Conservation (phyloP, 208 protist genomes). For the Leishmania major region DNA sequence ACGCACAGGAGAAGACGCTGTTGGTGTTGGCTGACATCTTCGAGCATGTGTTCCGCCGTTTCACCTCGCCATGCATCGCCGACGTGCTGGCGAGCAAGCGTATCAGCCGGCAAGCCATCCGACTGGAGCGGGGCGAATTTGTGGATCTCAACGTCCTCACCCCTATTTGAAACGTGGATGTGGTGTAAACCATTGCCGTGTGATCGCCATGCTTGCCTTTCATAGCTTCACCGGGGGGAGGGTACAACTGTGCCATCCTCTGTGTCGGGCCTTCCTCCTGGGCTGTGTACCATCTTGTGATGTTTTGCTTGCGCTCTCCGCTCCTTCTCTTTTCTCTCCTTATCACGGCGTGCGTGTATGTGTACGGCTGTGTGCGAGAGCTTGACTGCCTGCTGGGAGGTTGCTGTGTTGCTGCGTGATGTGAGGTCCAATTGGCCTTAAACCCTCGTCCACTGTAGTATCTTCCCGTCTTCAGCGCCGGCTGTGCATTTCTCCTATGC, state of each 20-base stretch:
- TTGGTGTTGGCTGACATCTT: conserved; percentile 44
- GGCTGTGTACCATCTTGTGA: neutral
- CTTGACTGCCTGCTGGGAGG: neutral
- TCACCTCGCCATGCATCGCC: conserved; percentile 17
- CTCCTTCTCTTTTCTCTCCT: neutral
- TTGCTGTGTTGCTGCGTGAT: neutral
- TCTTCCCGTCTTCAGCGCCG: neutral
- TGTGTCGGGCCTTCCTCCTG: neutral
- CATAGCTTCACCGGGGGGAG: neutral
- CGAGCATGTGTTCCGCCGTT: conserved; percentile 36
- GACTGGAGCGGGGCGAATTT: conserved; percentile 17
- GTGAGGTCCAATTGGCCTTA: neutral
- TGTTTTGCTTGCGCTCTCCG: neutral
- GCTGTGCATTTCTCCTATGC: neutral
- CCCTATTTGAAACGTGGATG: neutral
- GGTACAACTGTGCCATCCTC: neutral
- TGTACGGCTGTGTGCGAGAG: neutral
- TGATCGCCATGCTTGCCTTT: neutral
- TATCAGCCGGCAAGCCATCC: conserved; percentile 23
- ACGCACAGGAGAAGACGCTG: conserved; percentile 40
- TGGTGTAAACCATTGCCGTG: neutral
- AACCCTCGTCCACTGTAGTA: neutral
- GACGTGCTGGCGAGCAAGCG: conserved; percentile 43
- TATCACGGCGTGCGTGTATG: neutral
- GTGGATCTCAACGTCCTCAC: conserved; percentile 36